phyloP scores from a whole-genome alignment of 2,329 filamentous ascomycete species.

The Fusarium torulosum region DNA sequence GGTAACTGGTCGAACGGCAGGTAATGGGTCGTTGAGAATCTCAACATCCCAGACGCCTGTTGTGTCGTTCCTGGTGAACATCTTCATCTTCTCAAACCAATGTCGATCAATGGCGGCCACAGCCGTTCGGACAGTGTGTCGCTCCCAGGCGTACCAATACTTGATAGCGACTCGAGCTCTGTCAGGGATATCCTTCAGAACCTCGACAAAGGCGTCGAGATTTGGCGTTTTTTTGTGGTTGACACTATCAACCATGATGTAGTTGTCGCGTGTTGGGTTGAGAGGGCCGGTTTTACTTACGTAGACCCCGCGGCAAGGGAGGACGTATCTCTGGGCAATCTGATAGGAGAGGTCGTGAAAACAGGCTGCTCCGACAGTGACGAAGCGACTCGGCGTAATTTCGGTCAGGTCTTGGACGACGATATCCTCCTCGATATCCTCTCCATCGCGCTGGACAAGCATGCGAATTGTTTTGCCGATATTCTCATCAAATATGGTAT shows the following conservation, averaged over 20 bases:
- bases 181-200: conserved; percentile 28
- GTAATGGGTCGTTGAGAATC: conserved; percentile 83
- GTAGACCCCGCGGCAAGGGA: conserved; percentile 93
- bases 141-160: conserved; percentile 29
- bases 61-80: conserved; percentile 89
- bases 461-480: conserved; percentile 82
- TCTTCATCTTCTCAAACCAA: conserved; percentile 94
- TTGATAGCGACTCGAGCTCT: conserved; percentile 23
- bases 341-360: conserved; percentile 98
- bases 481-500: conserved; percentile 87
- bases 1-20: conserved; percentile 76
- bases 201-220: conserved; percentile 70
- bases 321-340: conserved; percentile 91
- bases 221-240: conserved; percentile 86
- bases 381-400: conserved; percentile 95
- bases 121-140: conserved; percentile 89
- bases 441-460: conserved; percentile 87
- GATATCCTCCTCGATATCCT: conserved; percentile 87
- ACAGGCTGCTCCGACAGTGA: conserved; percentile 90
- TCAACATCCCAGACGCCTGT: conserved; percentile 95
- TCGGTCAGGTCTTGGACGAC: conserved; percentile 88
- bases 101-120: conserved; percentile 94
- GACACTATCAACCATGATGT: conserved; percentile 73
- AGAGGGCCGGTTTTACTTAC: conserved; percentile 58
- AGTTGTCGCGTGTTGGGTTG: conserved; percentile 11